Conservation (phyloP, 2,329 filamentous ascomycete genomes). For the Colletotrichum lentis region DNA sequence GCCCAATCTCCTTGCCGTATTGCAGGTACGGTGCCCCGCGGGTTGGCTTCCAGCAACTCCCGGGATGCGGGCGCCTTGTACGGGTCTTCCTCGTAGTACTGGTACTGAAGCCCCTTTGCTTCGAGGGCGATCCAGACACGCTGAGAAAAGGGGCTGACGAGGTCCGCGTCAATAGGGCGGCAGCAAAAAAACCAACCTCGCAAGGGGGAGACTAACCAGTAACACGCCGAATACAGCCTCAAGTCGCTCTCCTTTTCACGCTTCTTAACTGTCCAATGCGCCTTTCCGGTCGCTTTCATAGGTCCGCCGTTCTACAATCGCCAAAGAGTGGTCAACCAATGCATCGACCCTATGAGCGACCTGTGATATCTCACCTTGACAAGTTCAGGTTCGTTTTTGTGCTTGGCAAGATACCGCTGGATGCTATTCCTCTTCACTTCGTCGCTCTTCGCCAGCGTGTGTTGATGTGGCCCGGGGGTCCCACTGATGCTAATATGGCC, state of each 20-base stretch:
- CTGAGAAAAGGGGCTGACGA: slow-evolving; percentile 78
- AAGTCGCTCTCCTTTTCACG: slow-evolving; percentile 75
- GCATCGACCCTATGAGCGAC: neutral
- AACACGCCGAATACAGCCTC: slow-evolving; percentile 83
- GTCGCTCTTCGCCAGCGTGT: slow-evolving; percentile 76
- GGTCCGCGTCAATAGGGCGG: slow-evolving; percentile 69
- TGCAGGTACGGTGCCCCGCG: slow-evolving; percentile 77
- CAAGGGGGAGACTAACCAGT: slow-evolving; percentile 67
- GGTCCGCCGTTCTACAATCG: slow-evolving; percentile 25
- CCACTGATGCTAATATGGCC: slow-evolving; percentile 76
- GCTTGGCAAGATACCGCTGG: slow-evolving; percentile 69
- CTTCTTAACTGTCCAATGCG: slow-evolving; percentile 72
- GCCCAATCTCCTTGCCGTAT: slow-evolving; percentile 82
- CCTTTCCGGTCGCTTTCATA: slow-evolving; percentile 76
- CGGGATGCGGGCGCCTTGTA: slow-evolving; percentile 70
- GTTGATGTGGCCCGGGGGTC: slow-evolving; percentile 76
- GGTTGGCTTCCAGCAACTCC: slow-evolving; percentile 75
- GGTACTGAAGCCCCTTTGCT: slow-evolving; percentile 78
- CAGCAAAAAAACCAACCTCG: slow-evolving; percentile 15
- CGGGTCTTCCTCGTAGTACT: slow-evolving; percentile 87
- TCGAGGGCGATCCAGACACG: slow-evolving; percentile 90
- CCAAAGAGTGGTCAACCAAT: neutral
- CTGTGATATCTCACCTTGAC: slow-evolving; percentile 67
- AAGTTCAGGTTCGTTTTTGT: slow-evolving; percentile 70
- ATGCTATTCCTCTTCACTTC: slow-evolving; percentile 84